These are phyloP conservation scores for Lolium rigidum DNA, from an alignment of 176 grass and related monocot species.

Conservation along the genomic window DNA sequence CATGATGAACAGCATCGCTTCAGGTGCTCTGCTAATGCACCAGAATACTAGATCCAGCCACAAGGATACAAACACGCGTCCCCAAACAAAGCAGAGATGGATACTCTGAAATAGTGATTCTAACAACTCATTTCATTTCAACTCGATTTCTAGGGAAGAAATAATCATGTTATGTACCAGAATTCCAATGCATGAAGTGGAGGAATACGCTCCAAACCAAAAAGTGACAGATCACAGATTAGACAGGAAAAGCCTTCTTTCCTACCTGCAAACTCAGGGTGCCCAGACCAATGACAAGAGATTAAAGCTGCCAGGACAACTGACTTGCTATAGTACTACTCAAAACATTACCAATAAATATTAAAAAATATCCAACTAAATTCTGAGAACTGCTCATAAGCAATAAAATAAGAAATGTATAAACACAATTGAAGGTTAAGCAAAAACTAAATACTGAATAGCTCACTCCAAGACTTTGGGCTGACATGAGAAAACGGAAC, in stretches of 20 bases:
- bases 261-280: slow-evolving; percentile 31
- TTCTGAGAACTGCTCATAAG: neutral
- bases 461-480: slow-evolving; percentile 27
- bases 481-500: slow-evolving; percentile 19
- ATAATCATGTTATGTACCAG: slow-evolving; percentile 12
- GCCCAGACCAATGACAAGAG: slow-evolving; percentile 16
- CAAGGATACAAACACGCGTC: slow-evolving; percentile 38
- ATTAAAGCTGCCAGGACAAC: slow-evolving; percentile 39
- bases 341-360: slow-evolving; percentile 5
- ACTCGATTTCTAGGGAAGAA: slow-evolving; percentile 25
- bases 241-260: slow-evolving; percentile 32
- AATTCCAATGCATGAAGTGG: slow-evolving; percentile 19
- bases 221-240: slow-evolving; percentile 22
- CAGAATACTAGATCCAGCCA: slow-evolving; percentile 55
- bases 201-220: slow-evolving; percentile 39
- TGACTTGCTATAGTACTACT: slow-evolving; percentile 20
- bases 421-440: neutral
- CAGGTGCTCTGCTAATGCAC: slow-evolving; percentile 57
- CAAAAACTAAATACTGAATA: neutral
- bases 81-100: slow-evolving; percentile 23
- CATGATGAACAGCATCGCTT: slow-evolving; percentile 56
- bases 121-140: slow-evolving; percentile 35
- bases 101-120: slow-evolving; percentile 42
- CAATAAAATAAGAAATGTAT: neutral
- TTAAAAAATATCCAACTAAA: neutral